A percentile compares a stretch with the other conserved stretches of the same genome.
Evolutionary conservation across 306 rosid species (phyloP).

Genomic region (Arachis stenosperma): DNA sequence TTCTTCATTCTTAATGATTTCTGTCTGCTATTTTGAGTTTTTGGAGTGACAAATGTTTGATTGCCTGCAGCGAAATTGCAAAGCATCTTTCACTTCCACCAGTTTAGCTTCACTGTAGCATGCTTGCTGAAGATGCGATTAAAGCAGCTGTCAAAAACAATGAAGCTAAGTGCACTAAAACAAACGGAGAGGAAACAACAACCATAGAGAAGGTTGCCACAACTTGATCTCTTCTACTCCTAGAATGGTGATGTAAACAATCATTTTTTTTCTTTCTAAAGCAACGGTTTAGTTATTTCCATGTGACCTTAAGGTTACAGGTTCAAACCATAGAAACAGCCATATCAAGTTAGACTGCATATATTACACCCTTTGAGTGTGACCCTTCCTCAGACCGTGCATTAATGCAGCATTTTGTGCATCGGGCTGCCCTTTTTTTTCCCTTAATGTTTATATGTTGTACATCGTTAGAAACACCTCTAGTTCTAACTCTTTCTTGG

Average conservation of each 20-base stretch:
- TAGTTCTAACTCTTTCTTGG: neutral
- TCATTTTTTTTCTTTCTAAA: too few species aligned
- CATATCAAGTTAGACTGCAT: too few species aligned
- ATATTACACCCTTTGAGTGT: too few species aligned
- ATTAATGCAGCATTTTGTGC: too few species aligned
- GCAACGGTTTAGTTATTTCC: too few species aligned
- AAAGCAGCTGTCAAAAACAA: constrained; percentile 92
- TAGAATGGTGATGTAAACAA: constrained; percentile 34
- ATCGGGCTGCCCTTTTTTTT: neutral
- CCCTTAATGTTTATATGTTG: neutral
- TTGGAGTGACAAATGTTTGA: neutral
- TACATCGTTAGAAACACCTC: constrained; percentile 4
- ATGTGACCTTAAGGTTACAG: too few species aligned
- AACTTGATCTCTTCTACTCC: constrained; percentile 41
- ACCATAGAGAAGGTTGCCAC: constrained; percentile 45
- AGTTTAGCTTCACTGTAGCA: constrained; percentile 92
- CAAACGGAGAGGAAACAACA: constrained; percentile 41
- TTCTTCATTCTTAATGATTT: constrained; percentile 14
- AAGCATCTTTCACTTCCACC: constrained; percentile 95
- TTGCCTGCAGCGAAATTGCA: constrained; percentile 74
- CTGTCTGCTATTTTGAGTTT: constrained; percentile 5
- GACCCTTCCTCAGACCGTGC: too few species aligned
- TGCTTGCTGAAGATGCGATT: constrained; percentile 97
- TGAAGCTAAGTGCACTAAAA: constrained; percentile 55
- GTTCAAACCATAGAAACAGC: too few species aligned